phyloP scores from a whole-genome alignment of 2,329 filamentous ascomycete genomes.

The Sphaerostilbella broomeana region DNA sequence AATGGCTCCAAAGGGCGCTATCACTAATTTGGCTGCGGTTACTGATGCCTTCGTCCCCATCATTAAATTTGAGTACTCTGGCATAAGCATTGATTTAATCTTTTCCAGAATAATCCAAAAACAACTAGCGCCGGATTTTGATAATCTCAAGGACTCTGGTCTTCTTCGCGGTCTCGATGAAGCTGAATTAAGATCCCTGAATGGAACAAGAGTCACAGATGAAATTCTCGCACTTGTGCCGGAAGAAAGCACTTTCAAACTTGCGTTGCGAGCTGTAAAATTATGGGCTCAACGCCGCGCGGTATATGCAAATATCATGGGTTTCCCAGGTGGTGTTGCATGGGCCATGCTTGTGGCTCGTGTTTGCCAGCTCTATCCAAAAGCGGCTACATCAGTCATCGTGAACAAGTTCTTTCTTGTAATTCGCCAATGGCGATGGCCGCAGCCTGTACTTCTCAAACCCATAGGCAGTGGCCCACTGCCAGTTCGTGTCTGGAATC shows the following conservation, averaged over 20 bases:
- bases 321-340: constrained; percentile 92
- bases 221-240: constrained; percentile 87
- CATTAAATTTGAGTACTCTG: constrained; percentile 89
- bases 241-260: constrained; percentile 80
- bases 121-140: constrained; percentile 59
- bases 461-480: constrained; percentile 75
- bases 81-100: constrained; percentile 92
- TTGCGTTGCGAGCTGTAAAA: constrained; percentile 87
- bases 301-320: constrained; percentile 93
- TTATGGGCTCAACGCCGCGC: constrained; percentile 90
- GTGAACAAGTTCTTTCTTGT: constrained; percentile 93
- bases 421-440: constrained; percentile 89
- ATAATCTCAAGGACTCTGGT: constrained; percentile 74
- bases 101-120: constrained; percentile 69
- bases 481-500: constrained; percentile 89
- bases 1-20: constrained; percentile 70
- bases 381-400: constrained; percentile 80
- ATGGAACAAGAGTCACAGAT: constrained; percentile 89
- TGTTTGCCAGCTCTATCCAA: constrained; percentile 93
- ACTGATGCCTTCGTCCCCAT: constrained; percentile 91
- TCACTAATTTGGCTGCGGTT: constrained; percentile 79
- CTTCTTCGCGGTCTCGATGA: constrained; percentile 83
- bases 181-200: constrained; percentile 78
- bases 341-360: constrained; percentile 97
- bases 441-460: constrained; percentile 85